Percentiles rank a stretch among this genome's conserved stretches.
These are phyloP conservation scores for Nitzschia sp. DNA, from an alignment of 108 stramenopile genomes.

Conservation along the genomic window DNA sequence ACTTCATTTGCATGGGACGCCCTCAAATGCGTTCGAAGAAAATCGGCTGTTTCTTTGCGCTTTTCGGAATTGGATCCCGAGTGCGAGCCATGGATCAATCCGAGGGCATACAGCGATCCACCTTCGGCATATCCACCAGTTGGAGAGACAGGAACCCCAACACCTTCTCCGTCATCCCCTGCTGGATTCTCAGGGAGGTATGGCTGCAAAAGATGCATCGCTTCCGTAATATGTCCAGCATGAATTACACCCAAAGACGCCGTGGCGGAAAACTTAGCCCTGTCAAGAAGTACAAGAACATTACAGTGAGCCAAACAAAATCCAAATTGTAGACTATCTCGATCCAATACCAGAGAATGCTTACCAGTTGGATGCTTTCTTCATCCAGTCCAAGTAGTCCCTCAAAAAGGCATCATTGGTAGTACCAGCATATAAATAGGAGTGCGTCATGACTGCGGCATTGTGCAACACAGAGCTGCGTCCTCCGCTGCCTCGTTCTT, in stretches of 20 bases:
- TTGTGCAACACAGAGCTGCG: conserved; percentile 94
- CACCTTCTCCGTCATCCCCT: conserved; percentile 40
- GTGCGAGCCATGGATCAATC: conserved; percentile 94
- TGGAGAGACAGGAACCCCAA: conserved; percentile 49
- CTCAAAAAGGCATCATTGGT: conserved; percentile 95
- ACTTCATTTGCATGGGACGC: conserved; percentile 91
- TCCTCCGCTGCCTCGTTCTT: conserved; percentile 67
- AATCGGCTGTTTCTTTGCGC: conserved; percentile 76
- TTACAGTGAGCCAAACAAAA: not conserved
- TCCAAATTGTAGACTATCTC: not conserved
- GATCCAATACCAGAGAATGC: conserved; percentile 13
- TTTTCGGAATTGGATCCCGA: conserved; percentile 83
- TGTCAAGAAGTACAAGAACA: conserved; percentile 20
- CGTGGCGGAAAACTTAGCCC: conserved; percentile 98
- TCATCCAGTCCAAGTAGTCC: conserved; percentile 99
- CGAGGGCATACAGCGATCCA: conserved; percentile 95
- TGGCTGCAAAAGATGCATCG: conserved; percentile 95
- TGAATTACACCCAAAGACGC: conserved; percentile 97
- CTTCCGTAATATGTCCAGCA: conserved; percentile 94
- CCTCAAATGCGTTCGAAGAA: conserved; percentile 75
- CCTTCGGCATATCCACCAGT: conserved; percentile 93
- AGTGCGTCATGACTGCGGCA: conserved; percentile 91
- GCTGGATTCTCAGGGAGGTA: conserved; percentile 91
- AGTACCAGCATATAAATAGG: conserved; percentile 93
- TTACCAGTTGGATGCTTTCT: conserved; percentile 98